These are phyloP conservation scores for Golubevia sp. DNA, from an alignment of 1,284 basidiomycete species.

Conservation along the genomic window DNA sequence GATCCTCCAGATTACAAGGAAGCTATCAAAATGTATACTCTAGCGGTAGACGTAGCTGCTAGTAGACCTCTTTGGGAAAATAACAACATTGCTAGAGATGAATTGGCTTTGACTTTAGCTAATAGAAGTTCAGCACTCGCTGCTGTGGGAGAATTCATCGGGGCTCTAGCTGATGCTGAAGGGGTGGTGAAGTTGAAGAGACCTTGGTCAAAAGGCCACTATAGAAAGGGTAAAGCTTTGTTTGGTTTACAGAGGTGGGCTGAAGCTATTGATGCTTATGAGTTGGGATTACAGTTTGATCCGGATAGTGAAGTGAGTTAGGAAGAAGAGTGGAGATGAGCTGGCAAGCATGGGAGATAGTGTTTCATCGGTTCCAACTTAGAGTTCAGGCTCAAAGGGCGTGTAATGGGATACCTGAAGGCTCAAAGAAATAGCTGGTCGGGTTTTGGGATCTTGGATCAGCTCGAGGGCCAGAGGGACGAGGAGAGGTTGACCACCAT, in stretches of 20 bases:
- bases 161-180: conserved; percentile 87
- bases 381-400: no score
- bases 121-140: conserved; percentile 87
- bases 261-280: conserved; percentile 81
- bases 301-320: conserved; percentile 70
- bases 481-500: no score
- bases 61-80: conserved; percentile 89
- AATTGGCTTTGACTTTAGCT: conserved; percentile 83
- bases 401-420: no score
- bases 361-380: no score
- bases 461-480: no score
- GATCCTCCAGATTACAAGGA: conserved; percentile 66
- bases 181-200: conserved; percentile 81
- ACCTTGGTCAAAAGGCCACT: conserved; percentile 94
- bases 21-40: conserved; percentile 81
- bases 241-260: conserved; percentile 73
- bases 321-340: no score
- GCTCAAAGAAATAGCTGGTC: no score
- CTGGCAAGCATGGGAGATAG: no score
- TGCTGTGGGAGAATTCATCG: conserved; percentile 76
- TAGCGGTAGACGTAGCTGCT: conserved; percentile 79
- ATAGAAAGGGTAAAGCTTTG: conserved; percentile 86
- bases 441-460: no score
- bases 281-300: conserved; percentile 85
- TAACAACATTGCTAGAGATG: conserved; percentile 80